Conservation (phyloP, 306 rosid species). For the Cercis canadensis region DNA sequence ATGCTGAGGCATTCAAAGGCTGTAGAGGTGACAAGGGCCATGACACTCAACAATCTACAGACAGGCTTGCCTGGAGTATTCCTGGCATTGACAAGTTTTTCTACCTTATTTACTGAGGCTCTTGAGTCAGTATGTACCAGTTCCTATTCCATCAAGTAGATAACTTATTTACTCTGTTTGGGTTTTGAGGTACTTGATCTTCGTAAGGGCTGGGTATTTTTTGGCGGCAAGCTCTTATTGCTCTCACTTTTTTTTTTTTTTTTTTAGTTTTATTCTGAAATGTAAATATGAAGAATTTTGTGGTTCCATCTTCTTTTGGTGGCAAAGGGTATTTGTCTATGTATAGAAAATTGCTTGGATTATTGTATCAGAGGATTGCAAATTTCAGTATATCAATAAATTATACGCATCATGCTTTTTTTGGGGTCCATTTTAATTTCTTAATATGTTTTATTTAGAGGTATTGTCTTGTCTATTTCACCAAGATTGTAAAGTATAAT, state of each 20-base stretch:
- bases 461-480: too few relatives aligned
- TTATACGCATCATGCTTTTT: conserved; percentile 44
- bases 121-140: conserved; percentile 74
- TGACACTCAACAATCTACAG: conserved; percentile 93
- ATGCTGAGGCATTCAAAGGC: conserved; percentile 87
- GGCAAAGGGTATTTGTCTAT: conserved; percentile 48
- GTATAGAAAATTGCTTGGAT: conserved; percentile 77
- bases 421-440: too few relatives aligned
- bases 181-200: conserved; percentile 45
- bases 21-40: conserved; percentile 85
- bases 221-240: conserved; percentile 51
- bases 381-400: conserved; percentile 60
- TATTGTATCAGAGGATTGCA: conserved; percentile 58
- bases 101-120: conserved; percentile 83
- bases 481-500: too few relatives aligned
- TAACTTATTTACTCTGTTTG: conserved; percentile 35
- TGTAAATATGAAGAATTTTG: conserved; percentile 84
- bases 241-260: conserved; percentile 38
- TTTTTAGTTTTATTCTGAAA: conserved; percentile 50
- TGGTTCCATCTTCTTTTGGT: conserved; percentile 51
- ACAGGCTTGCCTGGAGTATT: conserved; percentile 98
- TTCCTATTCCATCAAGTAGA: conserved; percentile 85
- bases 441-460: too few relatives aligned
- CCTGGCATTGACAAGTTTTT: conserved; percentile 90
- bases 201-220: conserved; percentile 52